These are phyloP conservation scores for Gloeostereum incarnatum DNA, from an alignment of 768 basidiomycete genomes.

Conservation along the genomic window DNA sequence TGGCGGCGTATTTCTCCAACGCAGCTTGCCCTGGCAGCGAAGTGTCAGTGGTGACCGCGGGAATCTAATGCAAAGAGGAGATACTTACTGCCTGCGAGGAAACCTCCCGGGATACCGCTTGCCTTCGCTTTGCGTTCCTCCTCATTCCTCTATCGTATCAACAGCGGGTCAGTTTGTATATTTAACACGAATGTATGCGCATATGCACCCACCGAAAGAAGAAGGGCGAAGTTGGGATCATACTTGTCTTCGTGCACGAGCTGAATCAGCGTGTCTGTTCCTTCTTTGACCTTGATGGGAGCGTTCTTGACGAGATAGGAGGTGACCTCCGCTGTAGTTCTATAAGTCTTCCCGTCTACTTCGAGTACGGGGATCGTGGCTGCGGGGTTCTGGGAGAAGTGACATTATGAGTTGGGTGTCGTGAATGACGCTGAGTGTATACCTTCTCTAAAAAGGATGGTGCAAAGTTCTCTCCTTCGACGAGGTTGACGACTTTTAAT, in stretches of 20 bases:
- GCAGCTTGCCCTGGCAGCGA: slow-evolving; percentile 28
- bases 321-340: slow-evolving; percentile 29
- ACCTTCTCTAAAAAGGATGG: slow-evolving; percentile 35
- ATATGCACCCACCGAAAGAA: slow-evolving; percentile 23
- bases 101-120: slow-evolving; percentile 20
- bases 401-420: neutral
- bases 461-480: slow-evolving; percentile 37
- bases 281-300: slow-evolving; percentile 22
- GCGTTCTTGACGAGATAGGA: slow-evolving; percentile 30
- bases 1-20: slow-evolving; percentile 24
- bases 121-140: slow-evolving; percentile 32
- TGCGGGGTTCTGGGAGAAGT: slow-evolving; percentile 26
- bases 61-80: too few species aligned
- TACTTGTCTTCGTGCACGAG: slow-evolving; percentile 33
- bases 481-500: slow-evolving; percentile 26
- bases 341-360: slow-evolving; percentile 23
- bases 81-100: slow-evolving; percentile 30
- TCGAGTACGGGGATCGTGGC: slow-evolving; percentile 34
- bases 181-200: neutral
- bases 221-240: slow-evolving; percentile 44
- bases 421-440: slow-evolving; percentile 6
- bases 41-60: neutral
- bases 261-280: slow-evolving; percentile 23
- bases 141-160: slow-evolving; percentile 31
- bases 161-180: neutral